Base-by-base conservation (phyloP, 495 filamentous ascomycete species). In the Hypoxylon rickii region DNA sequence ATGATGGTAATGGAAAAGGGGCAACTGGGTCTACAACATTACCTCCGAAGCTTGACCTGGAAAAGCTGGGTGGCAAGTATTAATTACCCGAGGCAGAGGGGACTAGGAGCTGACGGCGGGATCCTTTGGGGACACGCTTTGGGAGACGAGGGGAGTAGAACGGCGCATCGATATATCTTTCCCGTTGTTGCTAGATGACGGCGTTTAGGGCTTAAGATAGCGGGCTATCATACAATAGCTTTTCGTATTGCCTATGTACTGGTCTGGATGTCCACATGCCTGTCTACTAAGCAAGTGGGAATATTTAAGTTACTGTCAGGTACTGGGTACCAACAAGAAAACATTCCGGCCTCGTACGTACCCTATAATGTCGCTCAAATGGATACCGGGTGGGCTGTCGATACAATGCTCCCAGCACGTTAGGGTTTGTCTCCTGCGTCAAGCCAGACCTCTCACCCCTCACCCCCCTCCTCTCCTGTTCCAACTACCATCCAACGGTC, bases 11-110 rank as follows among this genome's bases (percentile, higher is more conserved):
- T 34, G 55, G 38, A 29, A 61, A 50, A 22, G 54, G 58, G 17
- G 50, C 34, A 3, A 36, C 32, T 1, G 60, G 54, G 21, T 56
- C 61, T 1, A 22, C 42, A 7, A 55, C 59, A 3, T 52, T 52
- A 38, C 39, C 64, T 10, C 51, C 62, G 40, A 62, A 66, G 33
- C 33, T 66, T 36, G 55, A 67, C 31, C 22, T 65, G 16, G 64
- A 65, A 40, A 69, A 45, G 39, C 18, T 68, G 16, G 55, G 65
- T 13, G 60, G 67, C 0, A 56, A 49, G 26, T 44, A 40, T 18
- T 57, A 29, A 47, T 8, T 10, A 10, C 24, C 4, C 10, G 24
- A 10, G 10, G 4, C 10, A 29, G 24, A 4, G 10, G 24, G 10
- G n/a, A n/a, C n/a, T 29, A 10, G 24, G 24, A 4, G 10, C 24